Conservation (phyloP, 352 stramenopile species). For the Phytophthora capsici region DNA sequence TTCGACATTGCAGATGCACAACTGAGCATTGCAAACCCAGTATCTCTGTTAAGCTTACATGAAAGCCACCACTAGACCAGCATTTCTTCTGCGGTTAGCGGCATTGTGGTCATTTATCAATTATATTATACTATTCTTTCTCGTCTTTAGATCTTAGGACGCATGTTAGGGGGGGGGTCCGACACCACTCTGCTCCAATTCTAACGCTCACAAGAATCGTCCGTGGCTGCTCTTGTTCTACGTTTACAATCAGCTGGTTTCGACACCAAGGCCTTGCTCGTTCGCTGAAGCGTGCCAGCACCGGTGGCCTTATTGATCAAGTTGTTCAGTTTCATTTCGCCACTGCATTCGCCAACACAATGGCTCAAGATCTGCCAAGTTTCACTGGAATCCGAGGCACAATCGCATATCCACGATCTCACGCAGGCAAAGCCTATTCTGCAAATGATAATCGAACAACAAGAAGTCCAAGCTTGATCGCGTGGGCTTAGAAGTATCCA, state of each 20-base stretch:
- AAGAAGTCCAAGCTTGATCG: constrained; percentile 14
- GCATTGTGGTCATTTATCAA: too few relatives aligned
- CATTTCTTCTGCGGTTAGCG: too few relatives aligned
- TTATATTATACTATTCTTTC: not conserved
- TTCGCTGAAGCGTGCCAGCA: constrained; percentile 21
- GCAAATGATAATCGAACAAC: constrained; percentile 28
- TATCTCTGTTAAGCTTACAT: too few relatives aligned
- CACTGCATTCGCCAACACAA: constrained; percentile 9
- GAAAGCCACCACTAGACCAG: too few relatives aligned
- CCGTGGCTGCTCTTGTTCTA: not conserved
- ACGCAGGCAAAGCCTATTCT: constrained; percentile 6
- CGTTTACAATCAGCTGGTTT: constrained; percentile 16
- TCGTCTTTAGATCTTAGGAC: not conserved
- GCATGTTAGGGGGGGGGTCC: too few relatives aligned
- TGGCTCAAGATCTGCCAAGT: constrained; percentile 10
- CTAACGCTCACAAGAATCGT: too few relatives aligned
- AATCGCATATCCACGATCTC: constrained; percentile 25
- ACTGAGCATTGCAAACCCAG: too few relatives aligned
- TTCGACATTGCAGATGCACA: not conserved
- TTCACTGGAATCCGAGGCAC: constrained; percentile 17
- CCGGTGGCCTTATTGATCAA: too few relatives aligned
- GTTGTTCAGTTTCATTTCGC: constrained; percentile 31
- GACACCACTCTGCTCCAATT: too few relatives aligned
- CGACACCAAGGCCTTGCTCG: constrained; percentile 6
- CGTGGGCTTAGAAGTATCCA: constrained; percentile 6